phyloP scores from a whole-genome alignment of 2,329 filamentous ascomycete genomes.

The Sporothrix inflata region DNA sequence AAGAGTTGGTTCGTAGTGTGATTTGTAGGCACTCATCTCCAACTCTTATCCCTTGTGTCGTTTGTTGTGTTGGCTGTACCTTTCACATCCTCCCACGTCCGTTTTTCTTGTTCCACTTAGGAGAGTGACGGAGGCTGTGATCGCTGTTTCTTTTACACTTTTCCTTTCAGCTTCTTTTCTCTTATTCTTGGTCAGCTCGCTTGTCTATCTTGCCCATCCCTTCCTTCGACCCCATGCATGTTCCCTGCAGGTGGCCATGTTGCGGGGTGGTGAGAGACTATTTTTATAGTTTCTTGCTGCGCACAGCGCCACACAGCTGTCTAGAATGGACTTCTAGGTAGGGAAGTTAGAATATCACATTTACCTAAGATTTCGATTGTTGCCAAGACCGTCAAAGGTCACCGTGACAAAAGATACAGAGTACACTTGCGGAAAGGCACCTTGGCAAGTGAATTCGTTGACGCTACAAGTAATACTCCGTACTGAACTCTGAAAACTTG shows the following conservation, averaged over 20 bases:
- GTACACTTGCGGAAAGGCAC: not conserved
- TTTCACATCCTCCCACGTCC: not conserved
- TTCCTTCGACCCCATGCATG: not conserved
- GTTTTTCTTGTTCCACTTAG: not conserved
- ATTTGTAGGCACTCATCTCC: not conserved
- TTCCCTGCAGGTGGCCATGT: not conserved
- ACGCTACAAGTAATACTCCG: not conserved
- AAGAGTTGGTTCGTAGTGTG: not conserved
- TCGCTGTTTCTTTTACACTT: not conserved
- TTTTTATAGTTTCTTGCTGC: not conserved
- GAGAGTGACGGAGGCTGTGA: not conserved
- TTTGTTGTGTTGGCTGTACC: constrained; percentile 7
- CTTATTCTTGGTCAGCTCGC: not conserved
- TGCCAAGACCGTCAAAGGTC: not conserved
- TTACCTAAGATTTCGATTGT: too few relatives aligned
- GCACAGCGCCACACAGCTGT: not conserved
- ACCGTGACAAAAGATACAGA: not conserved
- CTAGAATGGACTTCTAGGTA: too few relatives aligned
- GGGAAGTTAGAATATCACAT: too few relatives aligned
- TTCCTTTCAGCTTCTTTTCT: not conserved
- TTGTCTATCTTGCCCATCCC: not conserved
- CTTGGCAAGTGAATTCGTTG: not conserved
- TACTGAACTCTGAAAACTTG: too few relatives aligned
- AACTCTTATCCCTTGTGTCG: not conserved
- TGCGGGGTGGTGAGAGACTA: not conserved